phyloP scores from a whole-genome alignment of 2,329 filamentous ascomycete genomes.

The Ascochyta rabiei region DNA sequence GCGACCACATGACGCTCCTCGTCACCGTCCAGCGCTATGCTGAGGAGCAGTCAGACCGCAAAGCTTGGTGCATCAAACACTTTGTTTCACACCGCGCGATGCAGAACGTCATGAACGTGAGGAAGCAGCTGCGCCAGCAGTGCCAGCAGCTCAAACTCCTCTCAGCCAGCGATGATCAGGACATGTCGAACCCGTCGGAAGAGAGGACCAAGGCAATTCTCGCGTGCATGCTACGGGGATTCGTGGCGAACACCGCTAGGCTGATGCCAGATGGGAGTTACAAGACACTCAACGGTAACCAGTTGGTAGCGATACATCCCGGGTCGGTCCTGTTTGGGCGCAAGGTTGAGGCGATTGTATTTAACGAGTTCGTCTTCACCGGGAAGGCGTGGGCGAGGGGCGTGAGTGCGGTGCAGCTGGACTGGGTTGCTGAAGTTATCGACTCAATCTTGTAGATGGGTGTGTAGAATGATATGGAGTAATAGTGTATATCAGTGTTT shows the following conservation, averaged over 20 bases:
- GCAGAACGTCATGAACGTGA: constrained; percentile 69
- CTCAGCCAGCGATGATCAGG: constrained; percentile 23
- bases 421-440: constrained; percentile 64
- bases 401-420: constrained; percentile 67
- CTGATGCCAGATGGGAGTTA: constrained; percentile 67
- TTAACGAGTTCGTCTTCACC: constrained; percentile 70
- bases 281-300: constrained; percentile 65
- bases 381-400: constrained; percentile 67
- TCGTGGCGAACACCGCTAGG: constrained; percentile 65
- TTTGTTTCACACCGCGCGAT: constrained; percentile 68
- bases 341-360: constrained; percentile 67
- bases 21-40: constrained; percentile 66
- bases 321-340: constrained; percentile 64
- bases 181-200: constrained; percentile 40
- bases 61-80: constrained; percentile 64
- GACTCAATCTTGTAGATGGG: constrained; percentile 34
- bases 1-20: constrained; percentile 68
- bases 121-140: constrained; percentile 65
- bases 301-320: constrained; percentile 67
- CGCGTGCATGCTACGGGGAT: constrained; percentile 64
- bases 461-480: neutral
- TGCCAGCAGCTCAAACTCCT: constrained; percentile 57
- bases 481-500: neutral
- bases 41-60: constrained; percentile 63
- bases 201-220: constrained; percentile 59